Conservation (phyloP, 2,329 filamentous ascomycete genomes). For the Seiridium unicorne region DNA sequence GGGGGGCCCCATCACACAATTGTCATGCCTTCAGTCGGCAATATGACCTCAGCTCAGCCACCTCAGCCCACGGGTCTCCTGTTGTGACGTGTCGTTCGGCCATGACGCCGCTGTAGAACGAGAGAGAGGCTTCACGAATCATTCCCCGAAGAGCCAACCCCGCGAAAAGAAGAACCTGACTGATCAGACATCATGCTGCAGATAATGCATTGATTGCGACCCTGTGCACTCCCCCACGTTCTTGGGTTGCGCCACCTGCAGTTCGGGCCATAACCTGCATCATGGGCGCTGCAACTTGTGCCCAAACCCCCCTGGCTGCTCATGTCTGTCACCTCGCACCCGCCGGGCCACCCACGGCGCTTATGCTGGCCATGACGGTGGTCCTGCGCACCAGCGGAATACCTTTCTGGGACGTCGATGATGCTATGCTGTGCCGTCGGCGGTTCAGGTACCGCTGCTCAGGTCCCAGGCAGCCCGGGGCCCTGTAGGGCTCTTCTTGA, state of each 20-base stretch:
- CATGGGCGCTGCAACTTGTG: slow-evolving; percentile 19
- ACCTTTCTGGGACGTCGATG: slow-evolving; percentile 18
- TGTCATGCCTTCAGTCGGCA: no score
- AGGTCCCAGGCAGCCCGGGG: slow-evolving; percentile 11
- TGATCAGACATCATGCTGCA: slow-evolving; percentile 21
- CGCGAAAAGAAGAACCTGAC: slow-evolving; percentile 10
- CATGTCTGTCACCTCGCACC: slow-evolving; percentile 7
- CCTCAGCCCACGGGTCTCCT: not conserved
- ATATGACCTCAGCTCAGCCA: no score
- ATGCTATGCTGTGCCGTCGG: slow-evolving; percentile 1
- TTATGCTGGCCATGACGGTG: slow-evolving; percentile 2
- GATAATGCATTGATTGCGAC: slow-evolving; percentile 4
- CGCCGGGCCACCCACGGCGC: slow-evolving; percentile 15
- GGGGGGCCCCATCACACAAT: not conserved
- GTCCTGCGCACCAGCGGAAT: slow-evolving; percentile 19
- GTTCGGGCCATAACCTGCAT: slow-evolving; percentile 4
- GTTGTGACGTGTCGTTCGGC: slow-evolving; percentile 1
- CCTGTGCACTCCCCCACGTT: slow-evolving; percentile 20
- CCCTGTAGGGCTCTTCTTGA: not conserved
- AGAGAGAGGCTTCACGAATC: not conserved
- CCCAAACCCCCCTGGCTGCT: slow-evolving; percentile 23
- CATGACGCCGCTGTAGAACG: not conserved
- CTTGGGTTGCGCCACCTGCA: slow-evolving; percentile 6
- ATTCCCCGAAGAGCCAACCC: not conserved
- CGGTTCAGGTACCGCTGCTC: slow-evolving; percentile 7